Conservation (phyloP, 129 eudicot genomes). For the Flaveria ramosissima region DNA sequence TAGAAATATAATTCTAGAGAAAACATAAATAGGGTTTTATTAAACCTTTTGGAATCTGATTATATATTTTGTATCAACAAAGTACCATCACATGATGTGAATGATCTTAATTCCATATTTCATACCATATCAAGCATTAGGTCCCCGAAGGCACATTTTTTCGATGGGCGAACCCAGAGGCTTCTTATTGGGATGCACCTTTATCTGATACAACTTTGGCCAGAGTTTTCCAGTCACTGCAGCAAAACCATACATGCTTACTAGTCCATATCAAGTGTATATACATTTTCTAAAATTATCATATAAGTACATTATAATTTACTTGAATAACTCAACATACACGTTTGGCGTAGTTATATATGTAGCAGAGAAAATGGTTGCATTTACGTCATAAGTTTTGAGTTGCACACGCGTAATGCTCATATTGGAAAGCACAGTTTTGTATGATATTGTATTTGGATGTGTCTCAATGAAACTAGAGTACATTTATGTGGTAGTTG, state of each 20-base stretch:
- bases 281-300: background rate
- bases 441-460: background rate
- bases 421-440: background rate
- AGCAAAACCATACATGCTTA: conserved; percentile 7
- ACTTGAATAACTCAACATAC: background rate
- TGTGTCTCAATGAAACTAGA: background rate
- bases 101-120: background rate
- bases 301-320: background rate
- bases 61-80: background rate
- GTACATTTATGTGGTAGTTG: no score
- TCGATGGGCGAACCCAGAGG: conserved; percentile 41
- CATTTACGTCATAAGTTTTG: background rate
- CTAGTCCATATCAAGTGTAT: background rate
- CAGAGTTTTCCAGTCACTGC: conserved; percentile 90
- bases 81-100: no score
- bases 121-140: background rate
- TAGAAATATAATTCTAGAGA: background rate
- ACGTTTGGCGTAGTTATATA: background rate
- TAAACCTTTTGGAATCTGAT: background rate
- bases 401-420: background rate
- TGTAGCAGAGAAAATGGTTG: background rate
- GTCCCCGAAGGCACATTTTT: conserved; percentile 48
- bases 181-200: conserved; percentile 50
- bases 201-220: conserved; percentile 81
- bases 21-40: background rate